Base-by-base conservation (phyloP, 768 basidiomycete species). In the Hortiboletus flavorubellus region DNA sequence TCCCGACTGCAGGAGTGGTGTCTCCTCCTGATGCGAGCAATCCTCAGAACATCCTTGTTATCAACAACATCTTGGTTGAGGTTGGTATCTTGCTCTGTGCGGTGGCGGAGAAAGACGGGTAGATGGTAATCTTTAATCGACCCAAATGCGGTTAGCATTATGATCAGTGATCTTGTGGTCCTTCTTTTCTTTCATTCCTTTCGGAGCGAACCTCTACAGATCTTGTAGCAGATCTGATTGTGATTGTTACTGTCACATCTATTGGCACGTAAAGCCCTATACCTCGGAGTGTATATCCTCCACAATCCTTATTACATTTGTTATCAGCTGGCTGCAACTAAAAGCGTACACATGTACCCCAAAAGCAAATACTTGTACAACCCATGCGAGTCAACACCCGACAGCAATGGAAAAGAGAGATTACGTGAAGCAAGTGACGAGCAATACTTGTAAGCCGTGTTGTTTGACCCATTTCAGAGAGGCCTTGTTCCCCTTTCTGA, bases 401-500 rank as follows among this genome's bases (percentile, higher is more conserved):
- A 35, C 31, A 33, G 26, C 8, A 29, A 29, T 4, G 55, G 18
- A 26, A n/a, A 16, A 9, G 11, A 21, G 34, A 31, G 26, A n/a
- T 45, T 66, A 80, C 33, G 70, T 64, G 60, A 73, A 74, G 63
- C 76, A 80, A 30, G 75, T 70, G 37, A 90, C 80, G 46, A 91
- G 72, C 12, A 89, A 72, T n/a, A 85, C 85, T 53, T 81, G 75
- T 44, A 84, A 67, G 2, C 87, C 87, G 11, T 77, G 77, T 53
- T 80, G 68, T 75, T 90, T 90, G 31, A 87, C 86, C 79, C 79
- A 80, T 51, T 76, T 69, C 38, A 80, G 65, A 0, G 84, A 73
- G 1, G 77, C 78, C 15, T 60, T 67, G 30, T 69, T 80, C 69
- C 73, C 75, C 62, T 76, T 78, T 68, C 73, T 76, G 46, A 89